Base-by-base conservation (phyloP, 208 protist genomes). In the Trypanosomatidae sp. region DNA sequence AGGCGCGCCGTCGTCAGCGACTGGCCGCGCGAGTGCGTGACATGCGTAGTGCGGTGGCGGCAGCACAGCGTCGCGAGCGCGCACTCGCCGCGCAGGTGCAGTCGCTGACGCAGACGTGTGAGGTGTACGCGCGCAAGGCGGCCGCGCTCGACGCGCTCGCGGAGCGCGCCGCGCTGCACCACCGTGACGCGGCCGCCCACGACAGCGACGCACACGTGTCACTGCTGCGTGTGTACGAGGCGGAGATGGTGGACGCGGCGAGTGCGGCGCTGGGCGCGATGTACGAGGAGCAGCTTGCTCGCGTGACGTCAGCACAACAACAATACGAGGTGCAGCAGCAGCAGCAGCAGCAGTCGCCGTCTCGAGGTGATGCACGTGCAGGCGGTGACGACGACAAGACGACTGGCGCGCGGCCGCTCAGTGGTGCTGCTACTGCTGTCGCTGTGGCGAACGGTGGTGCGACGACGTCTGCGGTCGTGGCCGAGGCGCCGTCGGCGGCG, bases 111-210 rank as follows among this genome's bases (percentile, higher is more conserved):
- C 39, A 46, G 1, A 66, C 74, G 13, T 67, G 76, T 15, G 28
- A 49, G 26, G 55, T 60, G 10, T 55, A 85, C 16, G 58, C 56
- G 35, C 32, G 46, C 18, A 87, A 83, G 56, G 79, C 79, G 2
- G 56, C 65, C 21, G 74, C 70, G 15, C 66, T 88, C 19, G 84
- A 92, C 33, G 71, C 72, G 18, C 61, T 92, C 10, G 66, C 84
- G 37, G 60, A 66, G 35, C 66, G 79, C 7, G 65, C 84, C 16
- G 49, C 69, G 18, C 53, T 67, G 43, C 74, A 73, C 43, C 61
- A 71, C 15, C 61, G 57, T 6, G 65, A 65, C 43, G 82, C 78
- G 51, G 73, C 69, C 26, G 51, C 48, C 13, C 67, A 74, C 45
- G 33, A 54, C 21, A 50, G 71, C 37, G 70, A 84, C n/a, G 55